phyloP scores from a whole-genome alignment of 805 yeast species.

The Wickerhamomyces canadensis region DNA sequence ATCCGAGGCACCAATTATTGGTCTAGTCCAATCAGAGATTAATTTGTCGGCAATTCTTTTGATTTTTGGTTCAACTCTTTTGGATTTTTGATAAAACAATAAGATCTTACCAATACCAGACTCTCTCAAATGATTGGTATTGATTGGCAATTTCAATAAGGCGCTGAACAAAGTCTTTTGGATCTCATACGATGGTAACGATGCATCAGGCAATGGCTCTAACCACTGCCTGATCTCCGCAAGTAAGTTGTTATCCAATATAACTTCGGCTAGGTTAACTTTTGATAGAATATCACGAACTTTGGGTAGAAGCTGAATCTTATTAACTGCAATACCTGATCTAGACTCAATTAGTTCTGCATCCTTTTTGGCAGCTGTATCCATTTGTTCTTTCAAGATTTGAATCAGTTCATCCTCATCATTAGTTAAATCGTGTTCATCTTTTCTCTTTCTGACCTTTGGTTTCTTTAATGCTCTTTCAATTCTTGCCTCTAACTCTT shows the following conservation, averaged over 20 bases:
- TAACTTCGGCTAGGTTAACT: conserved; percentile 84
- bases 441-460: conserved; percentile 57
- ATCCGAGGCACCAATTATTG: conserved; percentile 92
- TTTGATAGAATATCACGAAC: conserved; percentile 73
- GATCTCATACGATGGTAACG: conserved; percentile 95
- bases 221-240: conserved; percentile 96
- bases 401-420: conserved; percentile 91
- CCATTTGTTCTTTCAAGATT: conserved; percentile 81
- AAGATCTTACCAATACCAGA: conserved; percentile 91
- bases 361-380: conserved; percentile 75
- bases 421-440: conserved; percentile 91
- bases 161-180: conserved; percentile 82
- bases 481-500: conserved; percentile 75
- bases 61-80: conserved; percentile 79
- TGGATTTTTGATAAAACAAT: conserved; percentile 87
- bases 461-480: conserved; percentile 70
- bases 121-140: conserved; percentile 92
- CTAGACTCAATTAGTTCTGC: conserved; percentile 44
- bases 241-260: conserved; percentile 85
- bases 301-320: conserved; percentile 71
- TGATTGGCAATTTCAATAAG: conserved; percentile 75
- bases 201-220: conserved; percentile 97
- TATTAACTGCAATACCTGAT: conserved; percentile 48
- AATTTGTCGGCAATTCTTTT: conserved; percentile 86
- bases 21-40: conserved; percentile 97